Percentiles rank a stretch among this genome's conserved stretches.
Evolutionary conservation across 495 filamentous ascomycete genomes (phyloP).

Genomic region (Acidomyces sp.): DNA sequence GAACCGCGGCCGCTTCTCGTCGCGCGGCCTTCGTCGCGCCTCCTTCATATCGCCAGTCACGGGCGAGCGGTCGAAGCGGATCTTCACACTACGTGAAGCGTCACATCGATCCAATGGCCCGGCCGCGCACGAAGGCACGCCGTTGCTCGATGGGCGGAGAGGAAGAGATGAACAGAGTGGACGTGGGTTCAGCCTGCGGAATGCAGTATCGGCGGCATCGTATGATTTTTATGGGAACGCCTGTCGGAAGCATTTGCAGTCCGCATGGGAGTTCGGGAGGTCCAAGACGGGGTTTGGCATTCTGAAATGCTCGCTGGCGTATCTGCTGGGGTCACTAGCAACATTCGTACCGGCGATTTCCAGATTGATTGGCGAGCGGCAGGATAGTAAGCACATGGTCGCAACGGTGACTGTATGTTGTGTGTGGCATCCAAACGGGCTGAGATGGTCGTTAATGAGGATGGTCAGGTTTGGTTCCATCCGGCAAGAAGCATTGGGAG

Average conservation of each 20-base stretch:
- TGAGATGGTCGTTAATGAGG: no score
- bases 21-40: constrained; percentile 8
- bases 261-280: constrained; percentile 28
- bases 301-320: constrained; percentile 87
- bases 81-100: constrained; percentile 18
- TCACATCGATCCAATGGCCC: constrained; percentile 7
- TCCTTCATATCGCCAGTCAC: constrained; percentile 16
- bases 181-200: no score
- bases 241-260: no score
- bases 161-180: no score
- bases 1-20: constrained; percentile 6
- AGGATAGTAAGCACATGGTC: constrained; percentile 94
- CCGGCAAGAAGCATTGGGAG: constrained; percentile 81
- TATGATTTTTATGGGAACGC: no score
- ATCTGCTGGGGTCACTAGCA: constrained; percentile 73
- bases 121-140: constrained; percentile 4
- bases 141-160: not conserved
- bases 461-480: no score
- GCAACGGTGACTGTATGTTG: constrained; percentile 80
- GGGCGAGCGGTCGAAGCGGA: constrained; percentile 15
- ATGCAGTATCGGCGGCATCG: no score
- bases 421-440: no score
- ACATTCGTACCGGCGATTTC: constrained; percentile 71
- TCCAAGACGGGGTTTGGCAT: constrained; percentile 58
- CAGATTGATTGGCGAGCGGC: constrained; percentile 52